Evolutionary conservation across 441 rosid genomes (phyloP).

Genomic region (Jatropha podagrica): DNA sequence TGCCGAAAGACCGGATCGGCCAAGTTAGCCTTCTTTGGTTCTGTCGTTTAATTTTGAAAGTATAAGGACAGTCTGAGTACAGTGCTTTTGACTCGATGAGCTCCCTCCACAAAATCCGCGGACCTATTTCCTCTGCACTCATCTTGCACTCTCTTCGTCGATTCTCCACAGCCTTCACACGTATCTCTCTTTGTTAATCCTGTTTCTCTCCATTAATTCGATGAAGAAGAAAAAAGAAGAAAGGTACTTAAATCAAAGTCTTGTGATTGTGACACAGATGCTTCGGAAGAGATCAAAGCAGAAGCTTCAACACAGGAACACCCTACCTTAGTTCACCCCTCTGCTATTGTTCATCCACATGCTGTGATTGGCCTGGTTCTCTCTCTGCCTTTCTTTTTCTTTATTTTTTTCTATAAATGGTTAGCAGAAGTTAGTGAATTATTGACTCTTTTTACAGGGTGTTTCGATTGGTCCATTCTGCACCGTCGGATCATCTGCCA

Average conservation of each 20-base stretch:
- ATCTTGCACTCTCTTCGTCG: constrained; percentile 27
- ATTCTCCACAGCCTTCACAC: constrained; percentile 30
- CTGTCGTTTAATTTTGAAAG: too few relatives aligned
- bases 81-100: constrained; percentile 30
- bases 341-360: constrained; percentile 72
- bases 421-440: too few relatives aligned
- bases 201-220: not conserved
- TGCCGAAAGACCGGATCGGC: too few relatives aligned
- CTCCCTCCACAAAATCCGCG: constrained; percentile 44
- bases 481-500: constrained; percentile 71
- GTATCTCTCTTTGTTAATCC: constrained; percentile 8
- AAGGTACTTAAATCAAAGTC: not conserved
- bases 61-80: not conserved
- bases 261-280: constrained; percentile 33
- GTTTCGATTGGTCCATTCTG: constrained; percentile 85
- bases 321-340: constrained; percentile 59
- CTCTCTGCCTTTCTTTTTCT: not conserved
- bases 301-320: not conserved
- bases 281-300: constrained; percentile 30
- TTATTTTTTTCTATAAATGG: too few relatives aligned
- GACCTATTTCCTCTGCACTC: constrained; percentile 18
- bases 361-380: constrained; percentile 75
- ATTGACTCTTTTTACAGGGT: constrained; percentile 36
- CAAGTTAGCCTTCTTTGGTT: too few relatives aligned
- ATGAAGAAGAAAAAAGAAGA: not conserved